phyloP scores from a whole-genome alignment of 495 filamentous ascomycete genomes.

The Evansstolkia leycettana region DNA sequence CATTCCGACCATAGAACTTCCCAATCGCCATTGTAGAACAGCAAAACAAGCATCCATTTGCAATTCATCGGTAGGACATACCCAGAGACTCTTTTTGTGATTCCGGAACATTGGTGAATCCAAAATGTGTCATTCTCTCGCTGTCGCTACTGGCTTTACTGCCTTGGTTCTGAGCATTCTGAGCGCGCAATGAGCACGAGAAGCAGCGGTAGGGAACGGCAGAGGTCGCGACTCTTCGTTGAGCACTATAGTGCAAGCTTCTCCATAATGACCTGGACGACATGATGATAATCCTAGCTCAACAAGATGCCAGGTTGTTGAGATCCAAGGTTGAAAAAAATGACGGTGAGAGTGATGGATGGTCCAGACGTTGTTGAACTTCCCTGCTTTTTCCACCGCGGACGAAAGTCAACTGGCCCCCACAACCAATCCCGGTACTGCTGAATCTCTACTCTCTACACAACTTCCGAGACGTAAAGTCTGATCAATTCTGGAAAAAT shows the following conservation, averaged over 20 bases:
- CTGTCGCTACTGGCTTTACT: slow-evolving; percentile 26
- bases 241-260: slow-evolving; percentile 19
- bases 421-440: too few relatives aligned
- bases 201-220: slow-evolving; percentile 38
- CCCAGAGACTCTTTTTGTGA: slow-evolving; percentile 67
- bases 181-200: slow-evolving; percentile 36
- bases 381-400: too few relatives aligned
- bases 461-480: too few relatives aligned
- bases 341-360: slow-evolving; percentile 7
- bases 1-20: not conserved
- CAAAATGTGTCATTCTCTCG: slow-evolving; percentile 78
- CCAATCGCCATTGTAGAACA: not conserved
- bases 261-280: slow-evolving; percentile 26
- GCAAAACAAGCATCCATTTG: too few relatives aligned
- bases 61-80: slow-evolving; percentile 17
- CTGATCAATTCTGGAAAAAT: too few relatives aligned
- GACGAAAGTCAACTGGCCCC: too few relatives aligned
- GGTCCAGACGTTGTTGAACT: too few relatives aligned
- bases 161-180: slow-evolving; percentile 29
- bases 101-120: slow-evolving; percentile 78
- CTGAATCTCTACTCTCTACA: too few relatives aligned
- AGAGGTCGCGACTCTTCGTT: slow-evolving; percentile 14
- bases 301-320: too few relatives aligned
- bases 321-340: not conserved
- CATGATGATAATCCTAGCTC: slow-evolving; percentile 8